Base-by-base conservation (phyloP, 1,284 basidiomycete genomes). In the Coniferiporia sulphurascens region DNA sequence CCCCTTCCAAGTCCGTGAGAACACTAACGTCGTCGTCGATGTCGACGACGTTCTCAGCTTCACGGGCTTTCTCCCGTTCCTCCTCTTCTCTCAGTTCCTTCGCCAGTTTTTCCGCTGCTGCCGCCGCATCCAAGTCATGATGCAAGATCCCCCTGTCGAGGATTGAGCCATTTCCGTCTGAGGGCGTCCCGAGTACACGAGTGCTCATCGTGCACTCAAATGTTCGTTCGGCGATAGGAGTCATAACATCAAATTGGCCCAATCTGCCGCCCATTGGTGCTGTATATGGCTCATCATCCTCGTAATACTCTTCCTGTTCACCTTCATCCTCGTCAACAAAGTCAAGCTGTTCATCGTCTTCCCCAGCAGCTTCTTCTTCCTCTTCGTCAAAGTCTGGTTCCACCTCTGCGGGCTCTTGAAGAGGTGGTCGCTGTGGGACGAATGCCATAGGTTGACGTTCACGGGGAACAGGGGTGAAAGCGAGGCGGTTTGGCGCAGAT, bases 221-320 rank as follows among this genome's bases (percentile, higher is more conserved):
- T 4, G 95, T 97, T 44, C 94, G 80, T 73, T 98, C 95, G 3
- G 91, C 92, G 68, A 98, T 96, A 1, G 95, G 95, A 9, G 95
- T 97, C 91, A 98, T 93, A 57, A 92, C 84, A 66, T 91, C 86
- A 73, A 93, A 89, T 60, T 78, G 78, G 22, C 88, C 89, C 66
- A 89, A 86, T 51, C 89, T 82, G 10, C 87, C 85, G 22, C 87
- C 86, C 59, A 88, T 75, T 17, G 86, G 86, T 8, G 79, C 75
- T 4, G 77, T 75, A 50, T 74, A 76, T 60, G 74, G 71, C 32
- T 73, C 71, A 9, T 71, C 74, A 43, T 78, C 77, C 4, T 77
- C 75, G 8, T 66, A 62, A n/a, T 64, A 63, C 27, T 78, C 73
- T 27, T 75, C 75, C 19, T 69, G 69, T 17, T 66, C 67, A 36